Conservation (phyloP, 306 rosid species). For the Astragalus glycyphyllos region DNA sequence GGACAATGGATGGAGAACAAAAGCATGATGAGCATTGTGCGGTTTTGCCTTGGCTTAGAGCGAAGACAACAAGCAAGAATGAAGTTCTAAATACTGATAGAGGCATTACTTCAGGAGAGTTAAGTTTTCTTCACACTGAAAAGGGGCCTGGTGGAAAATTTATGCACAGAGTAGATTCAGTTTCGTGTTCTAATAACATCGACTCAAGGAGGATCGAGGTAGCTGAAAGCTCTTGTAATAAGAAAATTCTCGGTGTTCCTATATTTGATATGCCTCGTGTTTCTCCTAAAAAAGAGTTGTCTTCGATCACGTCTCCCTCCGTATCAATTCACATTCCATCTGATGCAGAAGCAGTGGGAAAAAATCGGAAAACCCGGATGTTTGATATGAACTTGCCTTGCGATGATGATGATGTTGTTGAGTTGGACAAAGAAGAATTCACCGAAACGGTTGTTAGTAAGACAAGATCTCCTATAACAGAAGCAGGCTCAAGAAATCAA, state of each 20-base stretch:
- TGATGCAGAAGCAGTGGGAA: conserved; percentile 50
- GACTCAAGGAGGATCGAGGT: conserved; percentile 55
- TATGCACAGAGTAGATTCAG: conserved; percentile 48
- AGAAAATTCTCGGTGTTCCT: conserved; percentile 74
- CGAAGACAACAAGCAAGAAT: conserved; percentile 55
- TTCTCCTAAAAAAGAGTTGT: conserved; percentile 64
- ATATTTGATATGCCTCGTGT: conserved; percentile 59
- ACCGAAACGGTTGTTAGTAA: conserved; percentile 47
- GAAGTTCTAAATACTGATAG: conserved; percentile 51
- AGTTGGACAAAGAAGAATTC: conserved; percentile 50
- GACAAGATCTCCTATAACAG: conserved; percentile 47
- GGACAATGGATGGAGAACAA: conserved; percentile 50
- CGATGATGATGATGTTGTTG: conserved; percentile 65
- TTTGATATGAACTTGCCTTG: conserved; percentile 90
- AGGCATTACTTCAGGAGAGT: conserved; percentile 51
- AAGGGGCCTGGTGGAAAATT: conserved; percentile 49
- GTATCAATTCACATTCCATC: conserved; percentile 48
- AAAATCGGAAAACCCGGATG: conserved; percentile 44
- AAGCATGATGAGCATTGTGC: conserved; percentile 60
- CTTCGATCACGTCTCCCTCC: conserved; percentile 49
- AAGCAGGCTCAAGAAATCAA: conserved; percentile 51
- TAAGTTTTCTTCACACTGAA: conserved; percentile 50
- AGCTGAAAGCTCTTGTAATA: conserved; percentile 51
- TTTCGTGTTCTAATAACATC: conserved; percentile 52
- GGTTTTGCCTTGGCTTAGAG: conserved; percentile 75